Base-by-base conservation (phyloP, 2,329 filamentous ascomycete genomes). In the Mycosphaerella sp. region DNA sequence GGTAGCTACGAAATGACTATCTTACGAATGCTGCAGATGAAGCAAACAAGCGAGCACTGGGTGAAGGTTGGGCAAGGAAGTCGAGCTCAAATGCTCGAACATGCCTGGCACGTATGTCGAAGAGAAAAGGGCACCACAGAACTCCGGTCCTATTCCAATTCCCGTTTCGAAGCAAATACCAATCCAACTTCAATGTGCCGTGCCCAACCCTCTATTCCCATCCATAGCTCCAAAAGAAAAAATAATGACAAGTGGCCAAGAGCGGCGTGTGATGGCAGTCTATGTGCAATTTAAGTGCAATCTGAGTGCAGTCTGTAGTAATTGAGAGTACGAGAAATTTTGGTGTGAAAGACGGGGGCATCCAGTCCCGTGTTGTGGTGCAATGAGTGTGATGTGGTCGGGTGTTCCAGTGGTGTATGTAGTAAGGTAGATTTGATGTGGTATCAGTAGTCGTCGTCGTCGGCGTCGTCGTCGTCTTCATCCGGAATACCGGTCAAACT, bases 401-500 rank as follows among this genome's bases (percentile, higher is more conserved):
- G 11, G 31, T 47, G 21, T 44, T 45, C 44, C 11, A 7, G 6
- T 42, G 40, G 31, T 23, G 26, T 6, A 29, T 6, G 26, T 21
- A 21, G 21, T 21, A 21, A 21, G 21, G 21, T 21, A 21, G 21
- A 21, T 21, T 21, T 21, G 21, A 21, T 21, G 26, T 29, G 26
- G 26, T 29, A 23, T 34, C 44, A 53, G 49, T 58, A 55, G 43
- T 55, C 59, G 6, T 64, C 61, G 11, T 64, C 59, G 43, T 55
- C 59, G 6, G 62, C 61, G 11, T 64, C 59, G 6, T 64, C 60
- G 21, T 62, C 60, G 26, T 61, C 61, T 39, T 29, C 26, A 29
- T 63, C 63, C 21, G 56, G 61, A 55, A 69, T 64, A 12, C 68
- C 68, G 12, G 67, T 67, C 45, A 69, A 60, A 46, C 61, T 62